Base-by-base conservation (phyloP, 2,329 filamentous ascomycete genomes). In the Cadophora malorum region DNA sequence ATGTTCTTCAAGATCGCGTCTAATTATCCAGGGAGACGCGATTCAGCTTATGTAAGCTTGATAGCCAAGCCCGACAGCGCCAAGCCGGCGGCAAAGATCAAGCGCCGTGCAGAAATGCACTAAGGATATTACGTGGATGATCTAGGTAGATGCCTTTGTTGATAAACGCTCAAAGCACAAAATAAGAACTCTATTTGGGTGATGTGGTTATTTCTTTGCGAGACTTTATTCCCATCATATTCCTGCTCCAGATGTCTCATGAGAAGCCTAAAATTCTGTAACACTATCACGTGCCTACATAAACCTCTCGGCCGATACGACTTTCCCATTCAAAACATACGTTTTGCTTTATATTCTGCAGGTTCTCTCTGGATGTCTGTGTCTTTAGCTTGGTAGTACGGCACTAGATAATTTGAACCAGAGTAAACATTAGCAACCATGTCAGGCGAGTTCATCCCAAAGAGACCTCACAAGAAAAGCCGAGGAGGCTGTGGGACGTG, bases 391-490 rank as follows among this genome's bases (percentile, higher is more conserved):
- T 19, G 10, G 1, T 35, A 19, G 4, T 59, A 12, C 9, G 3
- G 10, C 1, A 31, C 10, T 28, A 28, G 28, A 28, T 28, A 28
- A 28, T 28, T 28, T 28, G 28, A 28, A 28, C 5, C 28, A 5
- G 28, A 28, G 28, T 28, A 28, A 28, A 28, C 28, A 28, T 28
- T 21, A 19, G 23, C 3, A 45, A n/a, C 12, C 28, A 73, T 75
- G 73, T 67, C 70, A n/a, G 45, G 65, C 16, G 66, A 71, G 21
- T 76, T 75, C 64, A 69, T 73, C 6, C 71, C 75, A 6, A 77
- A 76, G 65, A 65, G 75, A 63, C 71, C 75, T 21, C 76, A 77
- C 63, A 76, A 74, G 64, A 77, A 77, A 67, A 76, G 74, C 8
- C 74, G 75, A 64, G 73, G 65, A 14, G 76, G 76, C 6, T 77